Evolutionary conservation across 1,284 basidiomycete genomes (phyloP), one percentile per base, ranked within the genome.

Genomic region (Volvariella volvacea): DNA sequence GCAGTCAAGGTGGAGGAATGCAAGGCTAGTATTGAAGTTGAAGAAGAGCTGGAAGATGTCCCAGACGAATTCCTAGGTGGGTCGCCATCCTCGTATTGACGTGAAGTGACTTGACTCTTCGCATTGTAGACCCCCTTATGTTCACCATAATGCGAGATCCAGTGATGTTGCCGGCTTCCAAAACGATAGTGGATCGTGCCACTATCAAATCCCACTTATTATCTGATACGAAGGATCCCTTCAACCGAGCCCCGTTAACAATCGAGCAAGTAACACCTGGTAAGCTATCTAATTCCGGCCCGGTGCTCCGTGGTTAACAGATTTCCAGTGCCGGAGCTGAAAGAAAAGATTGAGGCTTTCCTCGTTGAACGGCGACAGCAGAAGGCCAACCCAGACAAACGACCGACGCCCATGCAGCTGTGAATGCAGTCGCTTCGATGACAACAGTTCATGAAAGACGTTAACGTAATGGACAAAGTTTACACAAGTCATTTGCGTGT

Each of bases 151-250:
- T 99, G 96, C 85, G 83, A 47, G 92, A 99, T 61, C 96, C 96
- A 1, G 95, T 99, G 48, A 80, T 82, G 34, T 65, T 99, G 40
- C 96, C 96, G 0, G 83, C 88, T 0, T 97, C 93, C 1, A 78
- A 74, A 44, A 71, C 82, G 0, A 76, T 89, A 21, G 65, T 99
- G 39, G 96, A 99, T 62, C 80, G 89, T 32, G 78, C 88, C 1
- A 99, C 95, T 1, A 99, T 99, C 71, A 96, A 97, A 59, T 88
- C 92, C 1, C 92, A 95, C 60, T 68, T 99, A 38, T 68, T 99
- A 19, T 95, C 92, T 1, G 95, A 98, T 59, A 69, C 83, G 15
- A 91, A 83, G 46, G 92, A 94, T 62, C 92, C 92, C 0, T 94
- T 94, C 76, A 95, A 93, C 63, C 83, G 92, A 41, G 67, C 73